Conservation (phyloP, 192 early-diverging fungal genomes). For the Entophlyctis helioformis region DNA sequence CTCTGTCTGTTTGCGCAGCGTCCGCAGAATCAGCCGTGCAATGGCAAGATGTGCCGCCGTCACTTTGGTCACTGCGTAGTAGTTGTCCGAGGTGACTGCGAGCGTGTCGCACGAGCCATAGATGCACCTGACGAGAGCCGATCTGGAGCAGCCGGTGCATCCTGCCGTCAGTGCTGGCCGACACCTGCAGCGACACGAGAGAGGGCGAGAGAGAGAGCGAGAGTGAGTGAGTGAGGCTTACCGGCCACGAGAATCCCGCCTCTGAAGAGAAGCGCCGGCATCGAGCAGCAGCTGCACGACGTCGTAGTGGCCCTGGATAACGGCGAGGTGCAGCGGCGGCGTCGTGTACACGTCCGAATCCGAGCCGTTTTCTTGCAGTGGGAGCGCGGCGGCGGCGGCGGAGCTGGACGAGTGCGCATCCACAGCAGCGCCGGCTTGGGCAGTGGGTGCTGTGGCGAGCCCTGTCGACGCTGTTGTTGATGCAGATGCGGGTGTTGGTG, state of each 20-base stretch:
- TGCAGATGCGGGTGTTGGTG: no score
- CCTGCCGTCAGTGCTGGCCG: not conserved
- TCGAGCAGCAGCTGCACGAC: conserved; percentile 41
- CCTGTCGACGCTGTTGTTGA: no score
- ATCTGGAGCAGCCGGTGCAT: conserved; percentile 21
- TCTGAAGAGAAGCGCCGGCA: conserved; percentile 40
- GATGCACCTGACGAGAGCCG: conserved; percentile 46
- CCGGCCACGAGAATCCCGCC: conserved; percentile 53
- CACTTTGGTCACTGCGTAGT: conserved; percentile 35
- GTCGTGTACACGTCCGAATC: conserved; percentile 7
- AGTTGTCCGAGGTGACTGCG: conserved; percentile 41
- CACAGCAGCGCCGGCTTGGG: no score
- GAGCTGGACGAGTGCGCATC: no score
- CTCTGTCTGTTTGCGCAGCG: not conserved
- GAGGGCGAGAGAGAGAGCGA: not conserved
- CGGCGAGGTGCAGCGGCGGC: conserved; percentile 42
- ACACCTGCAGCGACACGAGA: not conserved
- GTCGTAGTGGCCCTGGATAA: conserved; percentile 39
- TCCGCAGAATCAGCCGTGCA: conserved; percentile 37
- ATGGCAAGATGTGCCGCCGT: conserved; percentile 38
- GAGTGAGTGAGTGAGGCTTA: conserved; percentile 4
- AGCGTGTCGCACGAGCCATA: conserved; percentile 42
- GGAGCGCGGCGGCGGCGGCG: no score
- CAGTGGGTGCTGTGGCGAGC: no score
- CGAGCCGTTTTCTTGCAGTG: no score